Evolutionary conservation across 192 early-diverging fungal species (phyloP), one percentile per base, ranked within the genome.

Genomic region (Lobosporangium transversale): DNA sequence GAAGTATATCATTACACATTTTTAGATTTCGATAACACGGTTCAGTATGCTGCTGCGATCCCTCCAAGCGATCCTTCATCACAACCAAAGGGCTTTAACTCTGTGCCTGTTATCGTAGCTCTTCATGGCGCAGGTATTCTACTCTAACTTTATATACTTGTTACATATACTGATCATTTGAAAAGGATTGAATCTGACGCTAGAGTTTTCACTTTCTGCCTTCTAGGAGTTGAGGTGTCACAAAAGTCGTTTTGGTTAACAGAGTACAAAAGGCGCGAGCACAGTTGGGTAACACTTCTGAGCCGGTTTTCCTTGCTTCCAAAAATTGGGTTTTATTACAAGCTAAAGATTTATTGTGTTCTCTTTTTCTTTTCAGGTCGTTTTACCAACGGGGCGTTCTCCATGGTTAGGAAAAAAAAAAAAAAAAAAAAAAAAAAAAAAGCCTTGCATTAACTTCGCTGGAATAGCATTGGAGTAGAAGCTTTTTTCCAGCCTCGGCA

Each of bases 1-100:
- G 85, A 90, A 7, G 59, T 69, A 1, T 93, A 89, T 74, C 87
- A 85, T 42, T 89, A 91, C 42, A 93, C 92, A 0, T 90, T 91
- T 73, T 32, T 73, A 45, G 92, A 91, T 37, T 89, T 85, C 62
- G 92, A 93, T 66, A 74, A 70, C 27, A 80, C 83, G 7, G 81
- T 93, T 0, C 90, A 93, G 43, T 89, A 92, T 80, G 89, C 84
- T 2, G 74, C 78, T 21, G 63, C 68, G 1, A 82, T 79, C 27
- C 68, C 62, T n/a, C 83, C 85, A 2, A 83, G 79, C 12, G 59
- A 67, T 3, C 52, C 76, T 9, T 81, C 80, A 30, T 53, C 69
- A 1, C 29, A 73, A 30, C 51, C 66, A 7, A 53, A 33, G 14
- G 53, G n/a, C n/a, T n/a, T n/a, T n/a, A n/a, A 43, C 15, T 68